phyloP scores from a whole-genome alignment of 1,139 yeast species.

The Geotrichum cucujoidarum region DNA sequence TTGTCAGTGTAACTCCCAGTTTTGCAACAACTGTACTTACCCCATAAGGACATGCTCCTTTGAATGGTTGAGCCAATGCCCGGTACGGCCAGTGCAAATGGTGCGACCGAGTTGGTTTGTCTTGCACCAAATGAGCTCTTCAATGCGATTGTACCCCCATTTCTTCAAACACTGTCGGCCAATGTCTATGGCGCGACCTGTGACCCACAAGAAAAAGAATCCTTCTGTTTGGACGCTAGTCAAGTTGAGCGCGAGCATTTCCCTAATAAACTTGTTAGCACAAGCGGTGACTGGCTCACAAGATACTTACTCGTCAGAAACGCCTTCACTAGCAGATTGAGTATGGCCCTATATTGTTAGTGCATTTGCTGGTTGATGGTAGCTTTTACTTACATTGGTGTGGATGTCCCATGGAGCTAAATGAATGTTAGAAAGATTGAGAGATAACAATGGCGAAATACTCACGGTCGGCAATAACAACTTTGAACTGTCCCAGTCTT shows the following conservation, averaged over 20 bases:
- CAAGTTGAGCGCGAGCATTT: conserved; percentile 61
- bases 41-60: conserved; percentile 89
- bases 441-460: background rate
- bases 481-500: conserved; percentile 77
- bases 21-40: conserved; percentile 22
- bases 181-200: conserved; percentile 85
- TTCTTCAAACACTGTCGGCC: conserved; percentile 69
- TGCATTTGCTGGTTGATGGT: background rate
- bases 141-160: conserved; percentile 79
- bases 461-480: conserved; percentile 71
- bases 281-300: background rate
- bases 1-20: background rate
- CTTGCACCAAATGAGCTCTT: conserved; percentile 87
- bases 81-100: conserved; percentile 91
- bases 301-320: conserved; percentile 30
- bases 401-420: conserved; percentile 79
- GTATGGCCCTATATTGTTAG: conserved; percentile 22
- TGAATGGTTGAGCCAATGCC: conserved; percentile 95
- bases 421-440: background rate
- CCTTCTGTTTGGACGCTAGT: conserved; percentile 77
- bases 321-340: conserved; percentile 57
- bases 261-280: conserved; percentile 32
- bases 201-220: conserved; percentile 80
- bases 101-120: conserved; percentile 82
- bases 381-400: conserved; percentile 41